Evolutionary conservation across 495 filamentous ascomycete genomes (phyloP).

Genomic region (Hypomontagnella monticulosa): DNA sequence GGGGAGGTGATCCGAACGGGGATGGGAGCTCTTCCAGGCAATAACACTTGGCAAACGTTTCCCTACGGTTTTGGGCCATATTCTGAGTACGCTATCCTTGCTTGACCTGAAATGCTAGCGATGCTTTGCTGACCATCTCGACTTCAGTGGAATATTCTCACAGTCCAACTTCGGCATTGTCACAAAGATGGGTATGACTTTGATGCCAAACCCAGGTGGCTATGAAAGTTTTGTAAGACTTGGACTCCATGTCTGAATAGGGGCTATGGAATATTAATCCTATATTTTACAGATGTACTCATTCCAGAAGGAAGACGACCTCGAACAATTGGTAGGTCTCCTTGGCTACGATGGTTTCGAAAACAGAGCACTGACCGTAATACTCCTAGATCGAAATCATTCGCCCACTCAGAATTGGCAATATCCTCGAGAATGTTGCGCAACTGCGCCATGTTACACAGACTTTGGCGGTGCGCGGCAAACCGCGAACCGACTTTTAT

Average conservation of each 20-base stretch:
- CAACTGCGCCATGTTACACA: slow-evolving; percentile 64
- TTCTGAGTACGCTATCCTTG: slow-evolving; percentile 59
- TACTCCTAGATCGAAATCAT: slow-evolving; percentile 55
- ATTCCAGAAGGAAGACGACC: slow-evolving; percentile 61
- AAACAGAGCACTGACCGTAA: background rate
- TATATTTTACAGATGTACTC: slow-evolving; percentile 51
- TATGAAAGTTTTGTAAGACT: slow-evolving; percentile 56
- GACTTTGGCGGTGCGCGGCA: slow-evolving; percentile 55
- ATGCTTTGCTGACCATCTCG: slow-evolving; percentile 4
- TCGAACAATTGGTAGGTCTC: slow-evolving; percentile 49
- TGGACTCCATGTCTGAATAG: background rate
- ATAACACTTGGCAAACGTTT: slow-evolving; percentile 59
- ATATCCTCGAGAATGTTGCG: slow-evolving; percentile 66
- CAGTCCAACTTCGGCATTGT: slow-evolving; percentile 65
- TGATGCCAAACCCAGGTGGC: slow-evolving; percentile 59
- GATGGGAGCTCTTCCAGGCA: slow-evolving; percentile 61
- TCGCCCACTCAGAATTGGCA: slow-evolving; percentile 59
- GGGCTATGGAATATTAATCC: slow-evolving; percentile 5
- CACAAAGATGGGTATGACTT: slow-evolving; percentile 61
- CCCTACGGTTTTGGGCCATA: slow-evolving; percentile 64
- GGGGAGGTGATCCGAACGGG: slow-evolving; percentile 64
- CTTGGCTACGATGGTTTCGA: background rate
- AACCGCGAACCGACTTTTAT: slow-evolving; percentile 57
- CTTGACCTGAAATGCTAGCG: too few species aligned
- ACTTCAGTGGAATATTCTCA: slow-evolving; percentile 59